phyloP scores from a whole-genome alignment of 1,284 basidiomycete species.

The Pseudozyma pruni region DNA sequence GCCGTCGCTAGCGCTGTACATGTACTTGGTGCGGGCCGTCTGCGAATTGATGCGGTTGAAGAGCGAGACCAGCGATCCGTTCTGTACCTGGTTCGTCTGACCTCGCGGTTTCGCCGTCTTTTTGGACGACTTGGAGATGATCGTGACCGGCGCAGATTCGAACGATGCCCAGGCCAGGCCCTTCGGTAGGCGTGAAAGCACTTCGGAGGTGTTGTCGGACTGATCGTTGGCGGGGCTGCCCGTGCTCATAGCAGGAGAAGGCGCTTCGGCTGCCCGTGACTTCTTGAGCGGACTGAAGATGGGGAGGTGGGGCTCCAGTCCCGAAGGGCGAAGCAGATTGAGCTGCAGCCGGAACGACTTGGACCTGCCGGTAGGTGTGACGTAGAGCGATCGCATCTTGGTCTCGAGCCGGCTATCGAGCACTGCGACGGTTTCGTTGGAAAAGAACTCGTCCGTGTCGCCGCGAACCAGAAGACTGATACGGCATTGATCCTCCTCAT shows the following conservation, averaged over 20 bases:
- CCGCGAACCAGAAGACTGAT: constrained; percentile 85
- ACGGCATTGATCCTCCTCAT: constrained; percentile 41
- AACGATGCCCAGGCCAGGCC: constrained; percentile 80
- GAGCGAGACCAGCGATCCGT: constrained; percentile 88
- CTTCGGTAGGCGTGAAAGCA: constrained; percentile 37
- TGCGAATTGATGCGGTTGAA: constrained; percentile 97
- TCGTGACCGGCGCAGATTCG: constrained; percentile 87
- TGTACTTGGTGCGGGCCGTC: constrained; percentile 95
- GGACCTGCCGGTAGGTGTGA: constrained; percentile 85
- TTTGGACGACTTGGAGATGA: constrained; percentile 96
- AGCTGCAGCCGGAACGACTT: constrained; percentile 88
- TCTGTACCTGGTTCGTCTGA: constrained; percentile 88
- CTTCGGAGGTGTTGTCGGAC: constrained; percentile 16
- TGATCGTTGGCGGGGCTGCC: constrained; percentile 22
- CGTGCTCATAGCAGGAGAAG: constrained; percentile 23
- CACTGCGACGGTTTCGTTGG: constrained; percentile 48
- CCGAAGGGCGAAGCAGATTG: constrained; percentile 54
- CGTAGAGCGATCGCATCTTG: constrained; percentile 89
- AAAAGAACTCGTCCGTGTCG: constrained; percentile 78
- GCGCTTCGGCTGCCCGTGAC: constrained; percentile 25
- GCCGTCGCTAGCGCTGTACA: constrained; percentile 74
- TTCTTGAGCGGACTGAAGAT: constrained; percentile 48
- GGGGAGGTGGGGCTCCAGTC: constrained; percentile 40
- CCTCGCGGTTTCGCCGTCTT: constrained; percentile 96
- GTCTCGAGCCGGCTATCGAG: constrained; percentile 75